These are phyloP conservation scores for Juglanconis juglandina DNA, from an alignment of 2,329 filamentous ascomycete genomes.

Conservation along the genomic window DNA sequence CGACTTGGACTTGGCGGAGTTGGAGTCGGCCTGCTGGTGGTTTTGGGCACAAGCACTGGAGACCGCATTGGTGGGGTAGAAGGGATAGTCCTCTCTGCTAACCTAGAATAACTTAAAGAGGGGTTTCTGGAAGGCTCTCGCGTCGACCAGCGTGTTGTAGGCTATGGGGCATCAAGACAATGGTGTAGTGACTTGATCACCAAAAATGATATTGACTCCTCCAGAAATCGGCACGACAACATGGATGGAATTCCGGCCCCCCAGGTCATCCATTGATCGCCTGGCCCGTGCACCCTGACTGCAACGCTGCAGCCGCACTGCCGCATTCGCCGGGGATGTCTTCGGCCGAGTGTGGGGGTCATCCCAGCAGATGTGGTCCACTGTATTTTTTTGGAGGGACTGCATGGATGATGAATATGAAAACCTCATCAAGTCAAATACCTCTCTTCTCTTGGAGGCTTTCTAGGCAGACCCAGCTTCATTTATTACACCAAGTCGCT, in stretches of 20 bases:
- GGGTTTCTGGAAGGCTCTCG: background rate
- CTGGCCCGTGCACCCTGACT: background rate
- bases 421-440: too few relatives aligned
- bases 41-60: slow-evolving; percentile 5
- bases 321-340: background rate
- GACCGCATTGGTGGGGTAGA: slow-evolving; percentile 14
- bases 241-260: background rate
- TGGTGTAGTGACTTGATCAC: background rate
- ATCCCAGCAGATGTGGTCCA: background rate
- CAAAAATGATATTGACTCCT: background rate
- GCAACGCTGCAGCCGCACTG: background rate
- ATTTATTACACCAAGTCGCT: too few relatives aligned
- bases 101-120: background rate
- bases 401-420: slow-evolving; percentile 11
- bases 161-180: background rate
- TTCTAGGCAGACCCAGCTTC: too few relatives aligned
- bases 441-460: too few relatives aligned
- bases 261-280: background rate
- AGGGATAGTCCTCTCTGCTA: background rate
- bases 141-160: background rate
- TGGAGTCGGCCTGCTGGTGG: slow-evolving; percentile 6
- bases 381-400: background rate
- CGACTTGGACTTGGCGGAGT: slow-evolving; percentile 8
- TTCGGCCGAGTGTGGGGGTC: background rate
- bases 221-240: background rate